Percentiles rank a stretch among this genome's conserved stretches.
Conservation (phyloP, 2,329 filamentous ascomycete genomes). For the Colletotrichum sp. region DNA sequence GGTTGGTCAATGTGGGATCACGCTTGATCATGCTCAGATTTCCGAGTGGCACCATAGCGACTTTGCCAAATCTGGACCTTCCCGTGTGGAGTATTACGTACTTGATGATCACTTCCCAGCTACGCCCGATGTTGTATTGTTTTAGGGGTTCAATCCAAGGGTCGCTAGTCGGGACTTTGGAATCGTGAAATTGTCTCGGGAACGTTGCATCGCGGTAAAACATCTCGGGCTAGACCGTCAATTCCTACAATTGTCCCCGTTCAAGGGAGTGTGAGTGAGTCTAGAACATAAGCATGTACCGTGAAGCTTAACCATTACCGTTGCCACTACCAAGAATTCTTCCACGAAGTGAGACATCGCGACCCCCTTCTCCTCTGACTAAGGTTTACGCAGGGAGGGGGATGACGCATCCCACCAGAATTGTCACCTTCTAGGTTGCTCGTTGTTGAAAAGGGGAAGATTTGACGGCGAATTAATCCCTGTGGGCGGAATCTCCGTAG, state of each 20-base stretch:
- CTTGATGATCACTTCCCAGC: not conserved
- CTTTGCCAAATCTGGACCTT: not conserved
- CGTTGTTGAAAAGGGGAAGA: not conserved
- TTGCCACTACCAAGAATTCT: not conserved
- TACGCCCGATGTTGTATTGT: not conserved
- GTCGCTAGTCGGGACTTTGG: not conserved
- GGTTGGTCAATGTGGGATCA: not conserved
- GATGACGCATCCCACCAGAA: not conserved
- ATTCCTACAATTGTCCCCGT: not conserved
- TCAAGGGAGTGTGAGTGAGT: not conserved
- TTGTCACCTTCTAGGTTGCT: fast-evolving
- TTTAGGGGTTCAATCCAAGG: not conserved
- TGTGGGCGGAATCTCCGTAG: not conserved
- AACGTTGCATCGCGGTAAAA: not conserved
- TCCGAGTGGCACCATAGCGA: not conserved
- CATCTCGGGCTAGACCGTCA: not conserved
- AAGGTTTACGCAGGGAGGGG: not conserved
- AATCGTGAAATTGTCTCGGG: not conserved
- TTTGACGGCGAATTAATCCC: not conserved
- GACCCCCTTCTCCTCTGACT: not conserved
- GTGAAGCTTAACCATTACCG: not conserved
- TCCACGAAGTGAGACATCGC: not conserved
- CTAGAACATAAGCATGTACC: not conserved
- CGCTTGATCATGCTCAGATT: not conserved
- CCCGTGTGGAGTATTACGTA: not conserved